A percentile compares a stretch with the other conserved stretches of the same genome.
Conservation (phyloP, 2,329 filamentous ascomycete species). For the Xenosphaeropsis pyriputrescens region DNA sequence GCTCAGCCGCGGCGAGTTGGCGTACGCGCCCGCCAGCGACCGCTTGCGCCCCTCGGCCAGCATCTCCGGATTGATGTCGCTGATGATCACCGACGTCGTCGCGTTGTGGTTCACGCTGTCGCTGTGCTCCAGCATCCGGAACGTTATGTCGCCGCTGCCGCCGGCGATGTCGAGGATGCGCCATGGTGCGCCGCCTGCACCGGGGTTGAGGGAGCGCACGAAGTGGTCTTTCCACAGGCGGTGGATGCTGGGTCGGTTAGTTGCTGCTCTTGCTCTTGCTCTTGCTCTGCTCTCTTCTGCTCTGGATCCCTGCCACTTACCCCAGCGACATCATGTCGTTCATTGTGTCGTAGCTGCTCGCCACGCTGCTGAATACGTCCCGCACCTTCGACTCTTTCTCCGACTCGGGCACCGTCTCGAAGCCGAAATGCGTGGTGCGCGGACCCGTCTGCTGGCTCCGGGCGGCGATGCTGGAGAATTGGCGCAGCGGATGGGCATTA, state of each 20-base stretch:
- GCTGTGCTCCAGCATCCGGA: slow-evolving; percentile 84
- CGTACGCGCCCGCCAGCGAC: slow-evolving; percentile 37
- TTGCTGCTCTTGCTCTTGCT: too few relatives aligned
- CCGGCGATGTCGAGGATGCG: slow-evolving; percentile 91
- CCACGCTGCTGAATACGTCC: slow-evolving; percentile 87
- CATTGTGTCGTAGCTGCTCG: slow-evolving; percentile 72
- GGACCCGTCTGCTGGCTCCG: too few relatives aligned
- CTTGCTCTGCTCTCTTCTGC: too few relatives aligned
- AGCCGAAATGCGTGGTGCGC: slow-evolving; percentile 19
- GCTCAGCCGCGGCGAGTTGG: slow-evolving; percentile 40
- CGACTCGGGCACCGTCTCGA: slow-evolving; percentile 17
- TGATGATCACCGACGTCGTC: slow-evolving; percentile 73
- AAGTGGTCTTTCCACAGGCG: slow-evolving; percentile 97
- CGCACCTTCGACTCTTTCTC: slow-evolving; percentile 42
- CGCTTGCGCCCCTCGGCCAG: slow-evolving; percentile 76
- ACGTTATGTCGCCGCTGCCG: slow-evolving; percentile 94
- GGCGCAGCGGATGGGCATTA: too few relatives aligned
- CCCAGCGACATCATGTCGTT: slow-evolving; percentile 97
- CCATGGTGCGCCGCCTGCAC: slow-evolving; percentile 36
- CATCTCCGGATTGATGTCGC: slow-evolving; percentile 96
- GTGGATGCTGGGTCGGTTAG: slow-evolving; percentile 47
- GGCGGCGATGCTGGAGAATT: too few relatives aligned
- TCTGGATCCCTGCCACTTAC: too few relatives aligned
- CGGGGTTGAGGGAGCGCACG: slow-evolving; percentile 75
- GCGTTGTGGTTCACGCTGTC: slow-evolving; percentile 68